These are phyloP conservation scores for Talaromyces liani DNA, from an alignment of 495 filamentous ascomycete genomes.

Conservation along the genomic window DNA sequence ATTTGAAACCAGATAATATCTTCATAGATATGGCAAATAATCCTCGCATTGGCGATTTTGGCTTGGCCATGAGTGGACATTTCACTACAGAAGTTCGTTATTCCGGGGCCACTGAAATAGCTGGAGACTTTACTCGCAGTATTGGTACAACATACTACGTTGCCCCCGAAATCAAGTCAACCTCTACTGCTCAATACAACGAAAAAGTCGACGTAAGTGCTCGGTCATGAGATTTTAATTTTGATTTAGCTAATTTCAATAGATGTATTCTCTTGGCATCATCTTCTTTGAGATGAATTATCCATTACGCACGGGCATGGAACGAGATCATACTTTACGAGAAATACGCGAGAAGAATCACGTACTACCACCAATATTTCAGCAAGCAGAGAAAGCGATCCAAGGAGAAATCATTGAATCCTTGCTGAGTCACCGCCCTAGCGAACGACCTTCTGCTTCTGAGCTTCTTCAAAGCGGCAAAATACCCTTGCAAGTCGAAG, in stretches of 20 bases:
- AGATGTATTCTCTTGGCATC: slow-evolving; percentile 95
- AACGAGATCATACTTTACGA: slow-evolving; percentile 69
- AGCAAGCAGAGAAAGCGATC: slow-evolving; percentile 61
- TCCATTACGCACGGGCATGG: slow-evolving; percentile 75
- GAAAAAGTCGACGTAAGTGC: slow-evolving; percentile 81
- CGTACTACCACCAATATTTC: slow-evolving; percentile 65
- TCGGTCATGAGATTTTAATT: background rate
- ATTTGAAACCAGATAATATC: slow-evolving; percentile 97
- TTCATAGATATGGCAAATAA: slow-evolving; percentile 89
- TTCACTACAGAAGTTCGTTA: slow-evolving; percentile 47
- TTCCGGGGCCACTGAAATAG: slow-evolving; percentile 36
- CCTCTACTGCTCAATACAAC: slow-evolving; percentile 66
- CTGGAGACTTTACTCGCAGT: slow-evolving; percentile 67
- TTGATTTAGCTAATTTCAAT: slow-evolving; percentile 7
- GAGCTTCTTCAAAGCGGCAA: slow-evolving; percentile 84
- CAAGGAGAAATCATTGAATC: slow-evolving; percentile 72
- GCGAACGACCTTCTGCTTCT: slow-evolving; percentile 71
- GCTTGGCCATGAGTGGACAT: slow-evolving; percentile 83
- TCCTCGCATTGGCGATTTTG: slow-evolving; percentile 94
- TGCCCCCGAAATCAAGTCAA: slow-evolving; percentile 79
- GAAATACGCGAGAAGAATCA: slow-evolving; percentile 61
- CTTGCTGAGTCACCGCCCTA: slow-evolving; percentile 72
- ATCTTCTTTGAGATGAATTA: slow-evolving; percentile 99
- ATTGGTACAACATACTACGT: slow-evolving; percentile 95
- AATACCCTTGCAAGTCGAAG: slow-evolving; percentile 83